These are phyloP conservation scores for Peronospora farinosa DNA, from an alignment of 352 stramenopile species.

Conservation along the genomic window DNA sequence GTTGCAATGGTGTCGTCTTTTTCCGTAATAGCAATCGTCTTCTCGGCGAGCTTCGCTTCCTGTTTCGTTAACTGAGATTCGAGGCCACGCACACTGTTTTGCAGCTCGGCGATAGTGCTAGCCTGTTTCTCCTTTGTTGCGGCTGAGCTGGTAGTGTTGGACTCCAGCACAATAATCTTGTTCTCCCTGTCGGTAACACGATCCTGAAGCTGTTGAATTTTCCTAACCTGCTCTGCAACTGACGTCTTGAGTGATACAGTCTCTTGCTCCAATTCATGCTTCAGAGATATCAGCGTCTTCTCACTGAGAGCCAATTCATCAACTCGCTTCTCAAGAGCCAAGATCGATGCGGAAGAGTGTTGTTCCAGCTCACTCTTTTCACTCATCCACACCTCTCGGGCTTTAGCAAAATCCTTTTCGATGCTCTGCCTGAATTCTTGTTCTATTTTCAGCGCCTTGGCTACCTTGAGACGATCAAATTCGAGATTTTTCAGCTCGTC, in stretches of 20 bases:
- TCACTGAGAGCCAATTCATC: constrained; percentile 10
- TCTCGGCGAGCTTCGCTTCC: constrained; percentile 17
- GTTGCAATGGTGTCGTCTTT: constrained; percentile 19
- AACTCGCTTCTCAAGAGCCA: constrained; percentile 19
- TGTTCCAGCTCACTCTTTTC: constrained; percentile 22
- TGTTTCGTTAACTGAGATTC: constrained; percentile 15
- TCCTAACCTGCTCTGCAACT: constrained; percentile 11
- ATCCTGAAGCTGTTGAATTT: constrained; percentile 16
- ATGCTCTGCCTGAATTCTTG: constrained; percentile 26
- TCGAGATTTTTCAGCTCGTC: constrained; percentile 27
- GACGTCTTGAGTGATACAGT: constrained; percentile 12
- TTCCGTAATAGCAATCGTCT: constrained; percentile 6
- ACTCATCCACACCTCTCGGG: constrained; percentile 14
- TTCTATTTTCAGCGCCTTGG: constrained; percentile 25
- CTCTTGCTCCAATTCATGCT: constrained; percentile 19
- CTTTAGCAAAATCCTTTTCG: constrained; percentile 16
- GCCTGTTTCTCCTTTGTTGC: constrained; percentile 12
- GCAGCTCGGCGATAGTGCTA: constrained; percentile 16
- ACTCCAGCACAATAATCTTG: constrained; percentile 17
- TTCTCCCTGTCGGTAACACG: constrained; percentile 15
- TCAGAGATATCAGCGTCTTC: constrained; percentile 11
- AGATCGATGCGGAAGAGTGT: constrained; percentile 13
- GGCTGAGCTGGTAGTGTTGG: constrained; percentile 3
- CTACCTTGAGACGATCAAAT: constrained; percentile 22
- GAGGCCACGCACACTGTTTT: constrained; percentile 12